phyloP scores from a whole-genome alignment of 2,329 filamentous ascomycete species.

The Diaporthe ilicicola region DNA sequence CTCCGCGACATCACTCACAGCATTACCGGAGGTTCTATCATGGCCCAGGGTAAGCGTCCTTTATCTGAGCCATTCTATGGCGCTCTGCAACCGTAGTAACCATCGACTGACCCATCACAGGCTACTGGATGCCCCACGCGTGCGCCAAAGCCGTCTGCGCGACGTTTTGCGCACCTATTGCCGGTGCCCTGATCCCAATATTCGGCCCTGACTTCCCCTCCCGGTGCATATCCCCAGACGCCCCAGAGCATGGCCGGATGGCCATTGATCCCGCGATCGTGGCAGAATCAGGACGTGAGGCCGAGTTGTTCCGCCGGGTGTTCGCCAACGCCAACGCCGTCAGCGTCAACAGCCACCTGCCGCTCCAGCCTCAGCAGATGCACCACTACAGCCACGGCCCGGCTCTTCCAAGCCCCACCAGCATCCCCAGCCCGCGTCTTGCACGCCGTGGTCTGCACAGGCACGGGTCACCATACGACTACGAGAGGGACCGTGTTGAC shows the following conservation, averaged over 20 bases:
- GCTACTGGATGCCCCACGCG: constrained; percentile 95
- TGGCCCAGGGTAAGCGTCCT: constrained; percentile 77
- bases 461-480: constrained; percentile 29
- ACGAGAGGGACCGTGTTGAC: constrained; percentile 33
- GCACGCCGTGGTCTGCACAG: constrained; percentile 14
- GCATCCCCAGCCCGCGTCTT: constrained; percentile 30
- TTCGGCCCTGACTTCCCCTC: constrained; percentile 85
- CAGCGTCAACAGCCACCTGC: constrained; percentile 28
- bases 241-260: constrained; percentile 73
- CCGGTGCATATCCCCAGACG: constrained; percentile 72
- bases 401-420: constrained; percentile 37
- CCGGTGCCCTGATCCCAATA: constrained; percentile 85
- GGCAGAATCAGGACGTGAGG: constrained; percentile 58
- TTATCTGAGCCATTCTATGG: background rate
- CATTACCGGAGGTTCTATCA: constrained; percentile 91
- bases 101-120: constrained; percentile 54
- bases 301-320: constrained; percentile 51
- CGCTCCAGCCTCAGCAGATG: constrained; percentile 30
- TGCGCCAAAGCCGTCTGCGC: constrained; percentile 88
- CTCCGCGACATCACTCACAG: constrained; percentile 91
- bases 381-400: constrained; percentile 29
- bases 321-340: constrained; percentile 39
- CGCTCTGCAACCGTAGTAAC: background rate
- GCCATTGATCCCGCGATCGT: constrained; percentile 68
- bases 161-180: constrained; percentile 88